Conservation (phyloP, 164 flowering plant species). For the Vitis rupestris region DNA sequence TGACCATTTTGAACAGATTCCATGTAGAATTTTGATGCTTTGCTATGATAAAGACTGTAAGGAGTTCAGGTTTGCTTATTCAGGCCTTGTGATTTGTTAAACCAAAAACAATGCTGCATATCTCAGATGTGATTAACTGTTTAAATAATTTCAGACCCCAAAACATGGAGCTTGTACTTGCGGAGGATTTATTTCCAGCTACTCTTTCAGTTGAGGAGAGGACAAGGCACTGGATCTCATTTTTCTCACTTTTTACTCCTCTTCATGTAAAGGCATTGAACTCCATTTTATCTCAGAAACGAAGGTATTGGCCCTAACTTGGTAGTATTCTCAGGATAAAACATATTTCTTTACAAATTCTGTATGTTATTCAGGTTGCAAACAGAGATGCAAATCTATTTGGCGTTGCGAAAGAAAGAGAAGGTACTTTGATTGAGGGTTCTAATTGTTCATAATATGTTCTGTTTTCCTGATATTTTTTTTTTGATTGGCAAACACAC, state of each 20-base stretch:
- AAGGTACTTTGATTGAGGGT: slow-evolving; percentile 44
- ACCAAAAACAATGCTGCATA: neutral
- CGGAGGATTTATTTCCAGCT: slow-evolving; percentile 72
- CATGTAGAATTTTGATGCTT: slow-evolving; percentile 76
- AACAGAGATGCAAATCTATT: slow-evolving; percentile 63
- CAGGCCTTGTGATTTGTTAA: slow-evolving; percentile 1
- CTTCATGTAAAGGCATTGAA: slow-evolving; percentile 72
- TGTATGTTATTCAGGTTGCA: slow-evolving; percentile 60
- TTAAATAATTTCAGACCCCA: slow-evolving; percentile 54
- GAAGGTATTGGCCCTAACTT: slow-evolving; percentile 51
- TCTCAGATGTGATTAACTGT: slow-evolving; percentile 5
- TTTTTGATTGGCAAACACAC: too few relatives aligned
- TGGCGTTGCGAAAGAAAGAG: slow-evolving; percentile 46
- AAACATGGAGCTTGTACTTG: slow-evolving; percentile 73
- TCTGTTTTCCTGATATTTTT: too few relatives aligned
- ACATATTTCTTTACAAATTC: slow-evolving; percentile 5
- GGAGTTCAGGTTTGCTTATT: slow-evolving; percentile 71
- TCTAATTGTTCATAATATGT: too few relatives aligned
- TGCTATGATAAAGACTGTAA: slow-evolving; percentile 84
- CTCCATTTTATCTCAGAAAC: slow-evolving; percentile 67
- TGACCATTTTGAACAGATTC: slow-evolving; percentile 74
- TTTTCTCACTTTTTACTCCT: slow-evolving; percentile 60
- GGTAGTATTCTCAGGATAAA: neutral
- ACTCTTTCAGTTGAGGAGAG: slow-evolving; percentile 66
- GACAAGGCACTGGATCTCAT: slow-evolving; percentile 71